These are phyloP conservation scores for Anisogramma anomala DNA, from an alignment of 2,329 filamentous ascomycete genomes.

Conservation along the genomic window DNA sequence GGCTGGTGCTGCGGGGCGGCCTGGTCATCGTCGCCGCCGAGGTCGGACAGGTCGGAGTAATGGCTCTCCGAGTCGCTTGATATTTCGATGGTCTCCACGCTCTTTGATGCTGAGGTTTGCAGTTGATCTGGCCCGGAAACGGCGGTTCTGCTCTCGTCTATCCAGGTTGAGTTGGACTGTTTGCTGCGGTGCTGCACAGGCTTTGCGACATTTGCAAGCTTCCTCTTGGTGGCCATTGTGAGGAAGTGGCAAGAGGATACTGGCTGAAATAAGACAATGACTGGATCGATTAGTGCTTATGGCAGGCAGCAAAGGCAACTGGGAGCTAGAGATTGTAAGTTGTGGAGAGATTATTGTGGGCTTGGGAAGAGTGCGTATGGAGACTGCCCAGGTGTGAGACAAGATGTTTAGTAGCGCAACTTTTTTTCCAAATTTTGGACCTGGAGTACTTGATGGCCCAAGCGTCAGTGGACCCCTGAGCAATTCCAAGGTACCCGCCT, in stretches of 20 bases:
- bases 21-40: conserved; percentile 23
- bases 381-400: no score
- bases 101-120: conserved; percentile 24
- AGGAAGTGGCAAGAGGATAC: background rate
- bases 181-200: conserved; percentile 46
- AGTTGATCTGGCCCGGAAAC: conserved; percentile 27
- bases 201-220: conserved; percentile 45
- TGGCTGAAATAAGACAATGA: no score
- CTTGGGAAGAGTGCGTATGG: no score
- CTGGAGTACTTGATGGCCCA: background rate
- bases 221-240: conserved; percentile 50
- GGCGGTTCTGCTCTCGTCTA: conserved; percentile 48
- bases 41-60: conserved; percentile 33
- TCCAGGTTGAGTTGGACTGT: conserved; percentile 34
- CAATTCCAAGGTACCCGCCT: no score
- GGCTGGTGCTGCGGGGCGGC: conserved; percentile 18
- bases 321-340: no score
- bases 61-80: conserved; percentile 43
- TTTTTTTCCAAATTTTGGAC: conserved; percentile 13
- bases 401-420: no score
- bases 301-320: no score
- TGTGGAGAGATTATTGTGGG: no score
- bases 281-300: no score
- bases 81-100: conserved; percentile 40
- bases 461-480: background rate